Conservation (phyloP, 352 stramenopile genomes). For the Phytophthora hibernalis region DNA sequence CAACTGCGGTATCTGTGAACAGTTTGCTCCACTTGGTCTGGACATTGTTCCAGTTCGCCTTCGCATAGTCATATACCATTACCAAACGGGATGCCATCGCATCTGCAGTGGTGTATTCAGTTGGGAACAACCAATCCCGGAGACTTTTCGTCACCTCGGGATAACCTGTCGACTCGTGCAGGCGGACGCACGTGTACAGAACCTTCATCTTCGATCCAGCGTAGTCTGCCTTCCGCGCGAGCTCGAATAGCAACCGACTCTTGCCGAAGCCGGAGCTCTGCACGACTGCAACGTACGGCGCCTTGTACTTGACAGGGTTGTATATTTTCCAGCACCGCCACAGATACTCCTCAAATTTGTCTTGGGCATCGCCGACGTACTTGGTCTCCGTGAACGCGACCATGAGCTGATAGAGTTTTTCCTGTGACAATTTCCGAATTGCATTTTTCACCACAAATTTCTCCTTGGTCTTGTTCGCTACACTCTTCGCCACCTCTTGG, state of each 20-base stretch:
- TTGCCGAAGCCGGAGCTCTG: slow-evolving; percentile 26
- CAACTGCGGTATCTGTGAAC: slow-evolving; percentile 1
- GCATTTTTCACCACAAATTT: too few species aligned
- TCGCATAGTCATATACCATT: slow-evolving; percentile 1
- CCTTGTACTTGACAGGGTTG: background rate
- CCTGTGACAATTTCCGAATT: too few species aligned
- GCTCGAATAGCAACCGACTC: slow-evolving; percentile 17
- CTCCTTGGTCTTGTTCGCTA: too few species aligned
- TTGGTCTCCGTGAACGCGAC: too few species aligned
- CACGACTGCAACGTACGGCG: slow-evolving; percentile 13
- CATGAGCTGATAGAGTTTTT: too few species aligned
- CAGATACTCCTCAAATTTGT: slow-evolving; percentile 15
- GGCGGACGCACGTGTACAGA: slow-evolving; percentile 19
- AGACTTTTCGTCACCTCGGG: background rate
- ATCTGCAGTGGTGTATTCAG: background rate
- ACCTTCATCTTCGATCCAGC: background rate
- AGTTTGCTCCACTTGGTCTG: slow-evolving; percentile 6
- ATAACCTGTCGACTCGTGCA: slow-evolving; percentile 16
- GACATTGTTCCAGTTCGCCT: background rate
- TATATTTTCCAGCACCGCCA: slow-evolving; percentile 13
- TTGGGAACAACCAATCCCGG: slow-evolving; percentile 19
- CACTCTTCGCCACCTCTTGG: too few species aligned
- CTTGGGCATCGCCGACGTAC: slow-evolving; percentile 8
- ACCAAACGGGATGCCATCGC: background rate
- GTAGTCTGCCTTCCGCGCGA: slow-evolving; percentile 14